A percentile compares a stretch with the other conserved stretches of the same genome.
Evolutionary conservation across 257 asterid genomes (phyloP).

Genomic region (Solanum pinnatisectum): DNA sequence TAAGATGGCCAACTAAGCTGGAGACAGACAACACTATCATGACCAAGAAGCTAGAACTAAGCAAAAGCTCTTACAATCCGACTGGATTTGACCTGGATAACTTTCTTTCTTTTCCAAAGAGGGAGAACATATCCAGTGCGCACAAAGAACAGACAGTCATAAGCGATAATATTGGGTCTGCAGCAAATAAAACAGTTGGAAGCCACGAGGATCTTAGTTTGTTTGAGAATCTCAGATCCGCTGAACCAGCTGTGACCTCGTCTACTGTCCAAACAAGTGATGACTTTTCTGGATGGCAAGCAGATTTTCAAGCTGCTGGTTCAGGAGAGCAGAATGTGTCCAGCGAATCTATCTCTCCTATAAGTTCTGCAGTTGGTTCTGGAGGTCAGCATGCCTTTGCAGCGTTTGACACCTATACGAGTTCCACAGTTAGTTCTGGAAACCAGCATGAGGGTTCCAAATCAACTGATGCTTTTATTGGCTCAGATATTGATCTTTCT

Average conservation of each 20-base stretch:
- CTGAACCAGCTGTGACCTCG: constrained; percentile 32
- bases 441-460: constrained; percentile 18
- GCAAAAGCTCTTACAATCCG: constrained; percentile 22
- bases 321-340: constrained; percentile 24
- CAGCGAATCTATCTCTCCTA: constrained; percentile 17
- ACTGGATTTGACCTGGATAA: constrained; percentile 54
- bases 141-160: constrained; percentile 18
- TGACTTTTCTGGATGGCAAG: constrained; percentile 66
- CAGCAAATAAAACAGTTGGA: constrained; percentile 22
- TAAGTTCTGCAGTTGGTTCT: constrained; percentile 18
- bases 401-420: constrained; percentile 22
- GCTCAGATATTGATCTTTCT: constrained; percentile 39
- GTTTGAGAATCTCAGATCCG: constrained; percentile 35
- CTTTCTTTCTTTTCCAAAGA: constrained; percentile 37
- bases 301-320: constrained; percentile 63
- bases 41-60: constrained; percentile 26
- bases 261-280: constrained; percentile 11
- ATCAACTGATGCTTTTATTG: constrained; percentile 5
- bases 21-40: constrained; percentile 18
- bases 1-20: constrained; percentile 45
- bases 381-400: constrained; percentile 13
- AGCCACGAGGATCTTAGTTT: constrained; percentile 33
- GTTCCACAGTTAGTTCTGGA: constrained; percentile 20
- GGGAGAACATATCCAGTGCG: constrained; percentile 12
- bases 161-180: constrained; percentile 11